Conservation (phyloP, 768 basidiomycete species). For the Russula olivacea region DNA sequence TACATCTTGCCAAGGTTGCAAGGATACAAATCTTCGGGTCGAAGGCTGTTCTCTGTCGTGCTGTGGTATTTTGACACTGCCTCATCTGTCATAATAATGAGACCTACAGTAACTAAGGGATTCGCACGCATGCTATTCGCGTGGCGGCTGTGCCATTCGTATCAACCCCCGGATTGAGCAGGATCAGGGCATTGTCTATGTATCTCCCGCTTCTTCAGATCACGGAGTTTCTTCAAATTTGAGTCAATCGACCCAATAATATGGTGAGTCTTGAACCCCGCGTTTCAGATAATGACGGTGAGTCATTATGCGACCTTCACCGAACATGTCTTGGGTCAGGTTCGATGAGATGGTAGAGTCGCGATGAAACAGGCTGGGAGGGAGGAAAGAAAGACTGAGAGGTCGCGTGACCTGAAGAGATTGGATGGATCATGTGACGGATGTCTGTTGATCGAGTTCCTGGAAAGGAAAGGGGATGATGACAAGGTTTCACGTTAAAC, state of each 20-base stretch:
- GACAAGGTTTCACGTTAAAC: conserved; percentile 25
- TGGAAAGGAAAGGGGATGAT: background rate
- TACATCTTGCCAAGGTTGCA: background rate
- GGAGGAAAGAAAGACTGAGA: background rate
- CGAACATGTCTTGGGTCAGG: background rate
- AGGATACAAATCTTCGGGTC: background rate
- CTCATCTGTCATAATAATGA: background rate
- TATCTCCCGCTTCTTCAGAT: background rate
- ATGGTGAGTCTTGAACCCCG: background rate
- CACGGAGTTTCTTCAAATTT: background rate
- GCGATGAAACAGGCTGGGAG: background rate
- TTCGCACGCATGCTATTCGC: background rate
- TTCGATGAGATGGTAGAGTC: background rate
- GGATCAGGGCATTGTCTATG: background rate
- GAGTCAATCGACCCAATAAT: conserved; percentile 1
- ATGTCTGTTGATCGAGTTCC: conserved; percentile 15
- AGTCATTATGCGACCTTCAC: background rate
- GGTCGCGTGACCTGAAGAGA: background rate
- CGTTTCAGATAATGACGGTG: background rate
- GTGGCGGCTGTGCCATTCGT: conserved; percentile 2
- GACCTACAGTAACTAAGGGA: background rate
- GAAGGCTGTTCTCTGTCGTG: conserved; percentile 16
- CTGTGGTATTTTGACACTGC: conserved; percentile 11
- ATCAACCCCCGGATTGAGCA: background rate
- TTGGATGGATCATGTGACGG: conserved; percentile 6